Evolutionary conservation across 2,329 filamentous ascomycete genomes (phyloP), one percentile per base, ranked within the genome.

Genomic region (Plectosphaerella plurivora): DNA sequence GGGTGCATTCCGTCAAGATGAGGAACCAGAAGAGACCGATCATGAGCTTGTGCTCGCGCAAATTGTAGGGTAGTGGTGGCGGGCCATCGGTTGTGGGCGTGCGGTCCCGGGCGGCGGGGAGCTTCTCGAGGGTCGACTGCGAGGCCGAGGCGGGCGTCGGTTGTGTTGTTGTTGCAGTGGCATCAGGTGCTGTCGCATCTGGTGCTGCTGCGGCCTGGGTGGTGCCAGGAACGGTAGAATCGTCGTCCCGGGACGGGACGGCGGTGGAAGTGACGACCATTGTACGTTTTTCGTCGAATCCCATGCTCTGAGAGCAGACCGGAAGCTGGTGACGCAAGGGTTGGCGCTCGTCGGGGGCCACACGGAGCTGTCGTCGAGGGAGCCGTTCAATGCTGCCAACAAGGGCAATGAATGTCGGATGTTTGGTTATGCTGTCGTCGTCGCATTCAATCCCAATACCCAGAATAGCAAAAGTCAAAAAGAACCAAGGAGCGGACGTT

Each of bases 1-100:
- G 53, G 0, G 60, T 62, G 39, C 55, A 59, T 15, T 62, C 60
- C 1, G 59, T 59, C 4, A 62, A 22, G 1, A 62, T 61, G 46
- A 62, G 60, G 37, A 57, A 55, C 59, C 57, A 60, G 18, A 62
- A 62, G 1, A 59, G 22, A 1, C 55, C 44, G 10, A 62, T 61
- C 36, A 46, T 58, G 33, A 62, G 50, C 16, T 62, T 62, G 50
- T 62, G 60, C 10, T 62, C 57, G 5, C 58, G 55, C 5, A 62
- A 47, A 49, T 62, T 62, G 16, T 62, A 62, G 2, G 59, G 60
- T 0, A 62, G 51, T 6, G 44, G 44, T n/a, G 44, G 44, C 14
- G 44, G 44, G 44, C 11, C 44, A 7, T 15, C 22, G 6, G 20
- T 12, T 7, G 14, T 12, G 20, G 10, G 18, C 11, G 28, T 33